These are phyloP conservation scores for Avena eriantha DNA, from an alignment of 176 grass and related monocot species.

Conservation along the genomic window DNA sequence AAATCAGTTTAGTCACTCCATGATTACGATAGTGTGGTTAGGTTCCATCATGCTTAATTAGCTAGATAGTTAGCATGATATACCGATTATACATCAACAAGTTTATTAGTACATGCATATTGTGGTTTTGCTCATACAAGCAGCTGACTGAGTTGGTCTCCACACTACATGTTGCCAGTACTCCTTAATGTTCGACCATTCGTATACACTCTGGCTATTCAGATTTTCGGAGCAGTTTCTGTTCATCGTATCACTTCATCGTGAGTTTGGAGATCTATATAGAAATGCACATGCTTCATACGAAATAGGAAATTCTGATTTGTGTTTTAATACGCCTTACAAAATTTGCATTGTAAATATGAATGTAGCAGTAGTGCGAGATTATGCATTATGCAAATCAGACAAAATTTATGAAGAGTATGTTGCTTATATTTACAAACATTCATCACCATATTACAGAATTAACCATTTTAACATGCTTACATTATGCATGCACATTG, in stretches of 20 bases:
- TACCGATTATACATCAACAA: background rate
- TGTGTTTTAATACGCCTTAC: background rate
- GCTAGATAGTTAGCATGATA: background rate
- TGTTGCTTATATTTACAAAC: too few species aligned
- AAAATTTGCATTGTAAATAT: background rate
- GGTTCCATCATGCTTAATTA: background rate
- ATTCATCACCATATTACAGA: too few species aligned
- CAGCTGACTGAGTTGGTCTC: background rate
- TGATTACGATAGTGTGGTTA: background rate
- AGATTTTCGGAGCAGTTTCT: too few species aligned
- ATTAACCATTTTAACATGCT: too few species aligned
- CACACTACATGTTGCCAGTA: background rate
- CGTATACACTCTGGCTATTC: too few species aligned
- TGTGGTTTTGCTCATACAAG: background rate
- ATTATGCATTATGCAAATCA: background rate
- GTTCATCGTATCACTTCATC: background rate
- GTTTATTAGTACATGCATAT: background rate
- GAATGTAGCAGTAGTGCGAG: background rate
- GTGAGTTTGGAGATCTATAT: background rate
- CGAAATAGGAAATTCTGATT: background rate
- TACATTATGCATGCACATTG: too few species aligned
- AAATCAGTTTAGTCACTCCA: background rate
- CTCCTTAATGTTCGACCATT: background rate
- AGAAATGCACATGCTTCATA: background rate
- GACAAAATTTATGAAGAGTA: background rate